Evolutionary conservation across 345 rosid species (phyloP).

Genomic region (thale cress (Arabidopsis thaliana)): DNA sequence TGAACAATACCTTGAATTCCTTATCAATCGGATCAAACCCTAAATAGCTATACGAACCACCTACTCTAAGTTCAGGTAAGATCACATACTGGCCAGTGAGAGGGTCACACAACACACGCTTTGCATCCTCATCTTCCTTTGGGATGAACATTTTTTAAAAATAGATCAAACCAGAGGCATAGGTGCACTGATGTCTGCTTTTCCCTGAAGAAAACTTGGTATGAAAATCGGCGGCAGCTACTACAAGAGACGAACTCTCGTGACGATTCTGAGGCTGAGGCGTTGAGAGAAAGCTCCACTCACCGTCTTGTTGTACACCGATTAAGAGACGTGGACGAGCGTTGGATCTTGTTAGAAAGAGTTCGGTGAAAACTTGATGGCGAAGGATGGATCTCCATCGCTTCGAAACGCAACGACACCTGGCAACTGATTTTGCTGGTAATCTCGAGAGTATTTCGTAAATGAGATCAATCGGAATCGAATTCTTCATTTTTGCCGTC

Average conservation of each 20-base stretch:
- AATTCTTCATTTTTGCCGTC: no score
- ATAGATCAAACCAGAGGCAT: no score
- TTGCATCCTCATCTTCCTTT: no score
- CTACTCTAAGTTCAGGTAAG: no score
- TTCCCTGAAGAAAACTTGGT: no score
- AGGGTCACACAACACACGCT: no score
- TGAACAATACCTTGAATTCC: no score
- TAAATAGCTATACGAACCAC: no score
- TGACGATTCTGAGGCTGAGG: not conserved
- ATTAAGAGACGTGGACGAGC: constrained; percentile 6
- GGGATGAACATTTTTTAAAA: no score
- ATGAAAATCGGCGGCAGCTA: not conserved
- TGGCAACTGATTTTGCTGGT: not conserved
- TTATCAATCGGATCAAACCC: no score
- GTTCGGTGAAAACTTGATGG: not conserved
- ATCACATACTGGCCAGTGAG: no score
- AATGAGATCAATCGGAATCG: not conserved
- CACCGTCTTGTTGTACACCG: not conserved
- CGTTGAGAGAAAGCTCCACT: not conserved
- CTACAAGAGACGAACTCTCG: not conserved
- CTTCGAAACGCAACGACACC: constrained; percentile 4
- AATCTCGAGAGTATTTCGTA: not conserved
- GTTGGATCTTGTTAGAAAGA: not conserved
- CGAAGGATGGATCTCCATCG: not conserved
- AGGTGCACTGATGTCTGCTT: no score